These are phyloP conservation scores for Thalassiosira profunda DNA, from an alignment of 108 stramenopile species.

Conservation along the genomic window DNA sequence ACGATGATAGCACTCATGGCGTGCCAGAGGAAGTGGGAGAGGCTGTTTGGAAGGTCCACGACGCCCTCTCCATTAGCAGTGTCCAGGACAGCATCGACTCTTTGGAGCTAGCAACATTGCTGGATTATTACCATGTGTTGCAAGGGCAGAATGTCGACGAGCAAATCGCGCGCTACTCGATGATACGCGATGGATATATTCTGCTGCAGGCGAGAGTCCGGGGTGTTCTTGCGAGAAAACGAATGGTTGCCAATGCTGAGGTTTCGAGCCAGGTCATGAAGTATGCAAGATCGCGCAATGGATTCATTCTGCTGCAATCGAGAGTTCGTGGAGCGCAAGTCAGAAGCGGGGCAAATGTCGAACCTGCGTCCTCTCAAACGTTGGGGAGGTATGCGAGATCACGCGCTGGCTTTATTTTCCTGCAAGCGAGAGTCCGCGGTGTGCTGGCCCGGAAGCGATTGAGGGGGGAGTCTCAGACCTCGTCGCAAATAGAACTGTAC, in stretches of 20 bases:
- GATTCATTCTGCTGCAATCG: conserved; percentile 17
- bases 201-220: conserved; percentile 10
- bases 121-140: too few species aligned
- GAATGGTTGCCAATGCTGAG: background rate
- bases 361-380: too few species aligned
- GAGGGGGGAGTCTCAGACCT: background rate
- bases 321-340: conserved; percentile 11
- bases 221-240: conserved; percentile 11
- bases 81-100: too few species aligned
- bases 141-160: too few species aligned
- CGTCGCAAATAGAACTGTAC: background rate
- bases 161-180: conserved; percentile 10
- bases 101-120: too few species aligned
- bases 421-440: conserved; percentile 16
- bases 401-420: background rate
- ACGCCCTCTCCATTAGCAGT: too few species aligned
- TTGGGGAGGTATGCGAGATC: background rate
- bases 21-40: too few species aligned
- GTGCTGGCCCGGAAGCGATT: background rate
- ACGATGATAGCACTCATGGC: too few species aligned
- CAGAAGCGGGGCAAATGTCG: too few species aligned
- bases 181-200: background rate
- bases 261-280: background rate
- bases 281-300: conserved; percentile 4
- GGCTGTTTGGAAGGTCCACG: too few species aligned